Evolutionary conservation across 164 flowering plant species (phyloP).

Genomic region (Stephania yunnanensis): DNA sequence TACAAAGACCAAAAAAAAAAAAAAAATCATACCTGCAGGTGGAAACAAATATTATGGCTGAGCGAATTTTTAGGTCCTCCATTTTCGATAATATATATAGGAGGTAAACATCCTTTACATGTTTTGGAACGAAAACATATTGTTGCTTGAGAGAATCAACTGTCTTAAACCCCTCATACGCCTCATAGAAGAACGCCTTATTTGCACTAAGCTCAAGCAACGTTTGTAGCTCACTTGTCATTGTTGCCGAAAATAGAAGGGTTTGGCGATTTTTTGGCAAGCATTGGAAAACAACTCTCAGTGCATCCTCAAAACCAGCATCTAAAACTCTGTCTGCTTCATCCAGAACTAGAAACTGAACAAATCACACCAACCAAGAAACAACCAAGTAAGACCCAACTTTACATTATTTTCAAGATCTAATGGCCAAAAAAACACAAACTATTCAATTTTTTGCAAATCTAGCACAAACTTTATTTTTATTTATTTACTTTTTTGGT

Average conservation of each 20-base stretch:
- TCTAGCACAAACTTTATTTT: too few species aligned
- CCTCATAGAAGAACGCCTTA: slow-evolving; percentile 78
- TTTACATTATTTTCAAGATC: neutral
- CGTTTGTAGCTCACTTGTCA: slow-evolving; percentile 63
- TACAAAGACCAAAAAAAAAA: neutral
- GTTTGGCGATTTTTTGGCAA: slow-evolving; percentile 88
- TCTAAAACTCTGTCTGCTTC: slow-evolving; percentile 97
- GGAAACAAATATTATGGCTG: slow-evolving; percentile 80
- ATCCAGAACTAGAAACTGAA: slow-evolving; percentile 88
- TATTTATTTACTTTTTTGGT: too few species aligned
- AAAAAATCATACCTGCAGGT: slow-evolving; percentile 61
- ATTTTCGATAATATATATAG: slow-evolving; percentile 62
- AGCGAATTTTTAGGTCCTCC: slow-evolving; percentile 71
- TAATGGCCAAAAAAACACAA: too few species aligned
- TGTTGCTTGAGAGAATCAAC: slow-evolving; percentile 89
- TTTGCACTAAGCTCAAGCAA: slow-evolving; percentile 78
- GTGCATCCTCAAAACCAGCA: slow-evolving; percentile 82
- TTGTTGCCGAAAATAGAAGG: slow-evolving; percentile 87
- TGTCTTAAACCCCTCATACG: slow-evolving; percentile 82
- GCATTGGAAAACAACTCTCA: slow-evolving; percentile 65
- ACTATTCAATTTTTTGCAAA: too few species aligned
- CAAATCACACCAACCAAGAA: neutral
- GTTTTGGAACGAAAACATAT: slow-evolving; percentile 53
- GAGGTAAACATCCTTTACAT: slow-evolving; percentile 81
- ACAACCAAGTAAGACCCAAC: neutral